Conservation (phyloP, 2,329 filamentous ascomycete species). For the Penicillium psychrosexuale region DNA sequence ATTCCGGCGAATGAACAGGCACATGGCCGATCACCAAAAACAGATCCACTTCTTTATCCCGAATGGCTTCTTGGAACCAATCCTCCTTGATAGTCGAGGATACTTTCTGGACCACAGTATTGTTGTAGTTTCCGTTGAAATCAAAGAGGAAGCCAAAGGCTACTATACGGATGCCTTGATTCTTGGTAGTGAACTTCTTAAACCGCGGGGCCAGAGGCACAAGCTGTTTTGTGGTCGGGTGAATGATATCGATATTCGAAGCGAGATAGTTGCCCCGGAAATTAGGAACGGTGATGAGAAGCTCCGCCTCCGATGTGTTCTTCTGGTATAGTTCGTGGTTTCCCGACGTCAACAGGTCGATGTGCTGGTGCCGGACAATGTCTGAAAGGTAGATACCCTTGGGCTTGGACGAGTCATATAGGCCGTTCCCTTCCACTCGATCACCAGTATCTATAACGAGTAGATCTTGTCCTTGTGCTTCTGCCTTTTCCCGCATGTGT, state of each 20-base stretch:
- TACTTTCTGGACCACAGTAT: slow-evolving; percentile 78
- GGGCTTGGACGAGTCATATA: slow-evolving; percentile 85
- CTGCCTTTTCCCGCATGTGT: slow-evolving; percentile 74
- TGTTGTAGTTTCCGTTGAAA: slow-evolving; percentile 86
- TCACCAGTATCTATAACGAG: slow-evolving; percentile 96
- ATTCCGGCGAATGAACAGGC: slow-evolving; percentile 76
- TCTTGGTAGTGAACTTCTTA: slow-evolving; percentile 87
- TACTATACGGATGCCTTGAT: slow-evolving; percentile 76
- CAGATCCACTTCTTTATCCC: slow-evolving; percentile 74
- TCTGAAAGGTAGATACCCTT: slow-evolving; percentile 87
- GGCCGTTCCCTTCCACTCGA: slow-evolving; percentile 86
- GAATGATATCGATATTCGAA: slow-evolving; percentile 87
- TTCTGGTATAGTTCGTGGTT: slow-evolving; percentile 93
- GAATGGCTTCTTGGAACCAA: slow-evolving; percentile 86
- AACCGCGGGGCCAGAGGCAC: slow-evolving; percentile 77
- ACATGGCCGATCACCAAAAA: slow-evolving; percentile 87
- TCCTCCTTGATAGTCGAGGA: slow-evolving; percentile 74
- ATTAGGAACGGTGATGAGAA: slow-evolving; percentile 74
- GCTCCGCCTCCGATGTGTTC: slow-evolving; percentile 74
- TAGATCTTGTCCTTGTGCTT: slow-evolving; percentile 75
- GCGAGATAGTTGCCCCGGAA: slow-evolving; percentile 79
- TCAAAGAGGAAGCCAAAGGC: slow-evolving; percentile 95
- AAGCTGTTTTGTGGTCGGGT: slow-evolving; percentile 66
- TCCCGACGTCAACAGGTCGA: slow-evolving; percentile 82
- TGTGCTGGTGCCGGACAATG: slow-evolving; percentile 75